Evolutionary conservation across 371 early-diverging fungal genomes (phyloP), one percentile per base, ranked within the genome.

Genomic region (Circinella minor): DNA sequence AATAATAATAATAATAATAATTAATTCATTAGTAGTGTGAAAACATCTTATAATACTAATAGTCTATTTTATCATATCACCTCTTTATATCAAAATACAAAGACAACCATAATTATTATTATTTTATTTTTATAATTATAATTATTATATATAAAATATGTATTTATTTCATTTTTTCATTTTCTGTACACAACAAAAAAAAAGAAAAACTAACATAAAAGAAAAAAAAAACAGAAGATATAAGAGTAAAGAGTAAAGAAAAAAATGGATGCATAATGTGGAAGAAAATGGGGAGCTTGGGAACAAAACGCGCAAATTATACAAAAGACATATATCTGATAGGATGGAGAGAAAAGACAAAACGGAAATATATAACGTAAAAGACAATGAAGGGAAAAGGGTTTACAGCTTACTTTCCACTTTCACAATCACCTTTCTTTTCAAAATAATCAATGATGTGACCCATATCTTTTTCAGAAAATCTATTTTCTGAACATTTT

Each of bases 371-470:
- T 3, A 18, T 15, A 47, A 4, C 27, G 15, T 17, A 17, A 27
- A 37, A 61, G 46, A 39, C 49, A 47, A 36, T 37, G 36, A 46
- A 10, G 17, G 15, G 18, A 20, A 51, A 15, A n/a, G 17, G 15
- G 6, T 51, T 43, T 6, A 43, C 0, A 43, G 51, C 51, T 51
- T 51, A 51, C 15, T 8, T 15, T 0, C 6, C 18, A n/a, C 14
- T 27, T 14, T 34, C 14, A 11, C 39, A 17, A 5, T 61, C 62
- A 15, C 34, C 39, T 17, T 65, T 65, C 6, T 65, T 18, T 54
- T 65, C 55, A 51, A 66, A 48, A 57, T 62, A 66, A 7, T 37
- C 62, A 43, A 71, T 66, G 46, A 66, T 61, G 10, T 38, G 13
- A 37, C 48, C 61, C 43, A 66, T 55, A 3, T 66, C 66, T 43